Percentiles rank a stretch among this genome's conserved stretches.
Evolutionary conservation across 2,329 filamentous ascomycete genomes (phyloP).

Genomic region (Pezizomycotina sp.): DNA sequence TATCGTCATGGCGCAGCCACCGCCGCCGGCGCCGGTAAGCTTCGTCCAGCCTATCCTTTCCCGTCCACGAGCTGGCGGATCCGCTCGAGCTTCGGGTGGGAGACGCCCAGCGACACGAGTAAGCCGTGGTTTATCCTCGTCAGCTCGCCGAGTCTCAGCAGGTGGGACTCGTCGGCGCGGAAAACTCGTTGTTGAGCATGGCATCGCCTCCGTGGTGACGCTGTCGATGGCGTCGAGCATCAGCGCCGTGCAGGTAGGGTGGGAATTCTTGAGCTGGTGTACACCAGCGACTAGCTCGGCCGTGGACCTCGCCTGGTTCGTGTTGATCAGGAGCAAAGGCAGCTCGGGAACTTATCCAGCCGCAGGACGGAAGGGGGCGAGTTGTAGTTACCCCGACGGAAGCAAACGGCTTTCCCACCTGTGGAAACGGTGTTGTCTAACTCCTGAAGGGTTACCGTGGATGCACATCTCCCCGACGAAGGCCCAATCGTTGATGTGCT

Average conservation of each 20-base stretch:
- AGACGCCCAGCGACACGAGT: constrained; percentile 79
- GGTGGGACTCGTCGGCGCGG: constrained; percentile 36
- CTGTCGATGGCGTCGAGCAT: constrained; percentile 77
- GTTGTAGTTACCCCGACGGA: constrained; percentile 61
- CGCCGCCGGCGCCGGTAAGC: constrained; percentile 85
- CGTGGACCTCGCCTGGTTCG: constrained; percentile 72
- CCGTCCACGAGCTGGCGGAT: constrained; percentile 83
- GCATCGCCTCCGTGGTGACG: constrained; percentile 42
- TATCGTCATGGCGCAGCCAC: constrained; percentile 86
- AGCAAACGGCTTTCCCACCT: constrained; percentile 85
- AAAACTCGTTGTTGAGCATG: constrained; percentile 45
- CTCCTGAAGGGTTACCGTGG: constrained; percentile 87
- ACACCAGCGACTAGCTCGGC: constrained; percentile 77
- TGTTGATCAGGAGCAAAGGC: constrained; percentile 78
- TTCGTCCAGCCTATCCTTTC: constrained; percentile 92
- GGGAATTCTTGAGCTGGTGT: constrained; percentile 47
- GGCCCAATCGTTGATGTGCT: constrained; percentile 94
- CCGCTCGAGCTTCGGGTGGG: constrained; percentile 80
- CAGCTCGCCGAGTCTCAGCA: constrained; percentile 67
- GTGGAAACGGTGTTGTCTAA: constrained; percentile 94
- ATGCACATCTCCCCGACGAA: constrained; percentile 96
- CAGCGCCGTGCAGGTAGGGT: constrained; percentile 60
- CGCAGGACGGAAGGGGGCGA: constrained; percentile 61
- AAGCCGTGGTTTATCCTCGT: constrained; percentile 91
- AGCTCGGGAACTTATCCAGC: constrained; percentile 82